These are phyloP conservation scores for Quercus engelmannii DNA, from an alignment of 306 rosid genomes.

Conservation along the genomic window DNA sequence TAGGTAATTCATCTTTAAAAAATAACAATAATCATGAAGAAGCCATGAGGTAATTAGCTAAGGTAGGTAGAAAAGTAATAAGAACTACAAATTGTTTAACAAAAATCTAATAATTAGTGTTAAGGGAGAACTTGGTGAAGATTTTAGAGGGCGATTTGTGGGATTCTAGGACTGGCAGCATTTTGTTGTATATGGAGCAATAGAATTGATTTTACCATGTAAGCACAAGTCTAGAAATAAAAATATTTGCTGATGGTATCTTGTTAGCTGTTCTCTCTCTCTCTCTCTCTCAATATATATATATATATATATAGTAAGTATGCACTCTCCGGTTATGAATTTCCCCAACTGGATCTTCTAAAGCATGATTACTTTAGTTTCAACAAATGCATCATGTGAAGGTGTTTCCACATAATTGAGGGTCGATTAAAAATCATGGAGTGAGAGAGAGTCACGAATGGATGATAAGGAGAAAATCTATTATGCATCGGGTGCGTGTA, in stretches of 20 bases:
- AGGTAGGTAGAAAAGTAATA: not conserved
- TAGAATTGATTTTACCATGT: not conserved
- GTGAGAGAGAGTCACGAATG: not conserved
- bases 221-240: too few species aligned
- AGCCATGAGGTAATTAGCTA: not conserved
- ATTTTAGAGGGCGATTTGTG: not conserved
- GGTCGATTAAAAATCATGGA: not conserved
- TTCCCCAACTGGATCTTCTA: too few species aligned
- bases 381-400: too few species aligned
- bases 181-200: not conserved
- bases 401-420: not conserved
- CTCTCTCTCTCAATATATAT: too few species aligned
- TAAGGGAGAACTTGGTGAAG: not conserved
- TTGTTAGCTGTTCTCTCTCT: too few species aligned
- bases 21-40: not conserved
- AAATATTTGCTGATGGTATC: too few species aligned
- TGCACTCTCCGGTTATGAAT: too few species aligned
- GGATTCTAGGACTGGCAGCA: not conserved
- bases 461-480: not conserved
- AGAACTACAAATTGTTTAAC: not conserved
- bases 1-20: not conserved
- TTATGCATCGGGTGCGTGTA: too few species aligned
- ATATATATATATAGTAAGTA: too few species aligned
- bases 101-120: not conserved
- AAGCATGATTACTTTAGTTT: too few species aligned